Base-by-base conservation (phyloP, 2,329 filamentous ascomycete genomes). In the Orbilia ellipsospora region DNA sequence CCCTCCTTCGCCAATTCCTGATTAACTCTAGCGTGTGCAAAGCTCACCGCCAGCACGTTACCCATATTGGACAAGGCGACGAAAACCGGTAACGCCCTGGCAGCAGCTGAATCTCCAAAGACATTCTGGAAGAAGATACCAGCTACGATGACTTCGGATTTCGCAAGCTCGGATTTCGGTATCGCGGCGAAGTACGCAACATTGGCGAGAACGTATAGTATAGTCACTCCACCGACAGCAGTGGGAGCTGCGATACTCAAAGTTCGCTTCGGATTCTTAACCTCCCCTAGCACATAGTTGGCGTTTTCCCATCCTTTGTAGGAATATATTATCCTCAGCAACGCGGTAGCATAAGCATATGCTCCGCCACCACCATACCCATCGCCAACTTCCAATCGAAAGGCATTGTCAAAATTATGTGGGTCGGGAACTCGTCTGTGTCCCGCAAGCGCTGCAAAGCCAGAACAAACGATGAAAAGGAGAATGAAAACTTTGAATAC, bases 1-100 rank as follows among this genome's bases (percentile, higher is more conserved):
- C 89, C 89, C 79, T 92, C 90, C 79, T 90, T 90, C 0, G 88
- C 90, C 52, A 92, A 83, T 80, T 92, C 90, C 59, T 61, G 69
- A 26, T 69, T 69, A 1, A 74, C 69, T 0, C 88, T 84, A 0
- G 87, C 82, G 63, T 89, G 87, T 0, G 87, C 85, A 78, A 89
- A 90, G 70, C 85, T 88, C 54, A 89, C 85, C 18, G 87, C 86
- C 7, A 90, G 82, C 0, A 90, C 87, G 61, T 90, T 90, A 5
- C 88, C 88, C 56, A 90, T 79, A 77, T 88, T 88, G 60, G 86
- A 88, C 40, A 90, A 80, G 0, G 87, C 87, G 0, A 90, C 87
- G 62, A 90, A 88, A 0, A 85, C 87, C 0, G 86, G 86, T 7
- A 88, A 80, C 31, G 82, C 83, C 16, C 83, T 80, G 0, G 82